Evolutionary conservation across 2,329 filamentous ascomycete species (phyloP).

Genomic region (Verticillium nubilum): DNA sequence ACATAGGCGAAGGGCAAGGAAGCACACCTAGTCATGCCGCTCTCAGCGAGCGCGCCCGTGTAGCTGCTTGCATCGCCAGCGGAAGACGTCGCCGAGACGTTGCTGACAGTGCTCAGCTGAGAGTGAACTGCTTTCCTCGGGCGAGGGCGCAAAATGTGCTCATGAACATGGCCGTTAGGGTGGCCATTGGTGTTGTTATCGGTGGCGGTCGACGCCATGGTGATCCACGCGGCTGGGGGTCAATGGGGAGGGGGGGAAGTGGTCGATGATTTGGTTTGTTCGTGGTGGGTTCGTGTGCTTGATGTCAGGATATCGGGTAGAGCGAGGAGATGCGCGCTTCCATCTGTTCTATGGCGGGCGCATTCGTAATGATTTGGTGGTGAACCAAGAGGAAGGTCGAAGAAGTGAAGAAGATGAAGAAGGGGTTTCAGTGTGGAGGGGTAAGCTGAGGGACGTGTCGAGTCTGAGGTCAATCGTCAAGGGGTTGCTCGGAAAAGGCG

Average conservation of each 20-base stretch:
- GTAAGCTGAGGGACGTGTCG: not conserved
- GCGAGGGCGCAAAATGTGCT: constrained; percentile 42
- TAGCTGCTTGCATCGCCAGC: constrained; percentile 5
- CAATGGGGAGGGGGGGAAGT: not conserved
- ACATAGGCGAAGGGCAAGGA: not conserved
- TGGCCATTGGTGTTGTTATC: constrained; percentile 15
- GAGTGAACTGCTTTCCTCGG: constrained; percentile 44
- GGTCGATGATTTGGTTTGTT: not conserved
- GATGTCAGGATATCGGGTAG: not conserved
- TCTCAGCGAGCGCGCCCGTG: constrained; percentile 4
- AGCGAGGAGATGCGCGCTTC: not conserved
- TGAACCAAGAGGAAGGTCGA: not conserved
- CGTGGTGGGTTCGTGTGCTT: not conserved
- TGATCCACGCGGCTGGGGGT: not conserved
- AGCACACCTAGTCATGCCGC: constrained; percentile 10
- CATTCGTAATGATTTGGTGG: not conserved
- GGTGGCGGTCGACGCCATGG: not conserved
- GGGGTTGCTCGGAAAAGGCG: not conserved
- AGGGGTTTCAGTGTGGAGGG: not conserved
- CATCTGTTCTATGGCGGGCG: not conserved
- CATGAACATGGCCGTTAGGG: constrained; percentile 22
- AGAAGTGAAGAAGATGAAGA: not conserved
- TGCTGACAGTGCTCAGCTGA: constrained; percentile 20
- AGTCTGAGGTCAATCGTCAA: not conserved
- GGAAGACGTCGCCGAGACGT: constrained; percentile 4